A percentile compares a stretch with the other conserved stretches of the same genome.
phyloP scores from a whole-genome alignment of 2,329 filamentous ascomycete species.

The Xylaria multiplex region DNA sequence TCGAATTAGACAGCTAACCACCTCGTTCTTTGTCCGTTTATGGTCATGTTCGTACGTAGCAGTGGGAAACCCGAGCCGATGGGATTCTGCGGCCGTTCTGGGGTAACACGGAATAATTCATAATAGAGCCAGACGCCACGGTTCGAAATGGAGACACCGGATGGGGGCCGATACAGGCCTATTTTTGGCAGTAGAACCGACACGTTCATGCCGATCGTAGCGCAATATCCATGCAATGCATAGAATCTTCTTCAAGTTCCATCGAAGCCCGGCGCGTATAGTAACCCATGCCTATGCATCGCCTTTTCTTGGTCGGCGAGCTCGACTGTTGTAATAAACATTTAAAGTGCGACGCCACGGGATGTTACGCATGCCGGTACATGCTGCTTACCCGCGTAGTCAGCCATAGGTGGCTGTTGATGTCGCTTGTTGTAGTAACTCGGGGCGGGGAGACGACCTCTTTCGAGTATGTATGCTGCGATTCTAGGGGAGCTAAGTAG shows the following conservation, averaged over 20 bases:
- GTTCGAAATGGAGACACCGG: conserved; percentile 16
- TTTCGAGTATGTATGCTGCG: not conserved
- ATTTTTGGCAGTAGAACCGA: conserved; percentile 21
- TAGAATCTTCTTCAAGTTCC: conserved; percentile 10
- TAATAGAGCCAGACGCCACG: conserved; percentile 10
- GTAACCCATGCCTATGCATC: conserved; percentile 6
- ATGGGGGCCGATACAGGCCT: not conserved
- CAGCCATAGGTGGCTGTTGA: conserved; percentile 12
- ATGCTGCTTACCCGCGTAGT: not conserved
- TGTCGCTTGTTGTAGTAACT: not conserved
- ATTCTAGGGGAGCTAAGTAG: not conserved
- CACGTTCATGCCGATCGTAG: conserved; percentile 1
- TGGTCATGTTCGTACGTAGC: not conserved
- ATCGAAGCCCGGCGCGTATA: not conserved
- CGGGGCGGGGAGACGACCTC: not conserved
- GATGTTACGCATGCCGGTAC: conserved; percentile 13
- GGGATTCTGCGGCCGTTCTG: not conserved
- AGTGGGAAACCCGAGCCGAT: conserved; percentile 6
- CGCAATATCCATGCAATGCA: not conserved
- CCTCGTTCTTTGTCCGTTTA: not conserved
- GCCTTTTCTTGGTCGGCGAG: conserved; percentile 1
- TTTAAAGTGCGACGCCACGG: conserved; percentile 5
- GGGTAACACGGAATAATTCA: conserved; percentile 12
- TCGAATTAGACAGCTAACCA: conserved; percentile 25
- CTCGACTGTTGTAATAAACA: conserved; percentile 6